Conservation (phyloP, 371 early-diverging fungal species). For the Funneliformis caledonium region DNA sequence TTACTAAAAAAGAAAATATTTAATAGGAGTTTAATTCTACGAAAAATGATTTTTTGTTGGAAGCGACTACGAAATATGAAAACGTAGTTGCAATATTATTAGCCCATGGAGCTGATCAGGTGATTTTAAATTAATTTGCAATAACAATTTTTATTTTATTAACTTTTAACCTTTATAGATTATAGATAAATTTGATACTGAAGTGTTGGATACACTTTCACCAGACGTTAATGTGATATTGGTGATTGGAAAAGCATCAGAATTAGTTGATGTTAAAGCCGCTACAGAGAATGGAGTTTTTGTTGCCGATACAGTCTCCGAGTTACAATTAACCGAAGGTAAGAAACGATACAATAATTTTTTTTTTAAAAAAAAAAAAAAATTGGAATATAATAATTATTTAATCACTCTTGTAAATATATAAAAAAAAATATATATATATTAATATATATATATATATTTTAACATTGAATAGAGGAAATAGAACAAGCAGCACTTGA, state of each 20-base stretch:
- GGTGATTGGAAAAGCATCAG: conserved; percentile 23
- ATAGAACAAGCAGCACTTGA: conserved; percentile 8
- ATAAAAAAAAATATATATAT: not conserved
- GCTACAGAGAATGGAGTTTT: conserved; percentile 28
- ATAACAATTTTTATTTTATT: not conserved
- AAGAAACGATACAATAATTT: not conserved
- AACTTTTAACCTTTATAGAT: not conserved
- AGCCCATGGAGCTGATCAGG: conserved; percentile 27
- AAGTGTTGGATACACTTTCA: conserved; percentile 24
- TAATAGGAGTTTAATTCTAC: conserved; percentile 25
- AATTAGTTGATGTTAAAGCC: conserved; percentile 24
- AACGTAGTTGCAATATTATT: conserved; percentile 27
- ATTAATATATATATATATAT: not conserved
- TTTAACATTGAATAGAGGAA: conserved; percentile 12
- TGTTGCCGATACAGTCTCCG: conserved; percentile 6
- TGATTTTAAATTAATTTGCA: not conserved
- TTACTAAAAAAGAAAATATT: not conserved
- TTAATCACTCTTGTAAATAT: not conserved
- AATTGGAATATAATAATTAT: too few relatives aligned
- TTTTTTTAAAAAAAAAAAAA: too few relatives aligned
- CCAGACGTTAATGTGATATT: conserved; percentile 21
- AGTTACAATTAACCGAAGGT: not conserved
- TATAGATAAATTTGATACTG: conserved; percentile 21
- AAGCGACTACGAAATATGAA: conserved; percentile 29
- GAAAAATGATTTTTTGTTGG: conserved; percentile 5